A percentile compares a stretch with the other conserved stretches of the same genome.
These are phyloP conservation scores for Alternaria brassicicola DNA, from an alignment of 2,329 filamentous ascomycete species.

Conservation along the genomic window DNA sequence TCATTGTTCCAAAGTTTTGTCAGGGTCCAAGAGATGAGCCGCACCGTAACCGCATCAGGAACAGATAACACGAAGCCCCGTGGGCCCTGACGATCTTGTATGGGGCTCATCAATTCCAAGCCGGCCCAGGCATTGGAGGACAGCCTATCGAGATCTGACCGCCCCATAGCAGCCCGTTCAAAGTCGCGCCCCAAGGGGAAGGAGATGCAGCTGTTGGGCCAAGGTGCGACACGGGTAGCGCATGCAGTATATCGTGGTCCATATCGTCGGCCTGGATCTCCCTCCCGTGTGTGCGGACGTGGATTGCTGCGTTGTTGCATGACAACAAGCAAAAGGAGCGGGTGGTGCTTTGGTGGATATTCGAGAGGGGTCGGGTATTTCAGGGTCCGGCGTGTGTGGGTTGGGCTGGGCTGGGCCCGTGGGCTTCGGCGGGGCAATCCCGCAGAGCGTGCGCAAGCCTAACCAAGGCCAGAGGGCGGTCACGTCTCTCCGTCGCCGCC, in stretches of 20 bases:
- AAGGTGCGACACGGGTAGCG: not conserved
- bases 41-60: slow-evolving; percentile 27
- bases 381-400: not conserved
- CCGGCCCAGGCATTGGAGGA: slow-evolving; percentile 14
- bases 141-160: not conserved
- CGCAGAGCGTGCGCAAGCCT: not conserved
- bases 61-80: slow-evolving; percentile 20
- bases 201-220: not conserved
- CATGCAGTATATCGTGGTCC: not conserved
- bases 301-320: not conserved
- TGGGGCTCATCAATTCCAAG: slow-evolving; percentile 22
- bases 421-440: not conserved
- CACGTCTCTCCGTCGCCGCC: not conserved
- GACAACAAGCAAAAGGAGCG: not conserved
- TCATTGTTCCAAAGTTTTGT: not conserved
- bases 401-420: not conserved
- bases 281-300: not conserved
- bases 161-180: not conserved
- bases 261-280: not conserved
- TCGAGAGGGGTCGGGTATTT: not conserved
- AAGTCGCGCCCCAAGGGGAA: not conserved
- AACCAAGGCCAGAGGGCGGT: not conserved
- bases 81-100: slow-evolving; percentile 25
- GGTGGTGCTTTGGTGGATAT: too few species aligned
- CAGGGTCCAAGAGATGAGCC: slow-evolving; percentile 27